Percentiles rank a stretch among this genome's conserved stretches.
Conservation (phyloP, 306 rosid species). For the Dryas alaskensis region DNA sequence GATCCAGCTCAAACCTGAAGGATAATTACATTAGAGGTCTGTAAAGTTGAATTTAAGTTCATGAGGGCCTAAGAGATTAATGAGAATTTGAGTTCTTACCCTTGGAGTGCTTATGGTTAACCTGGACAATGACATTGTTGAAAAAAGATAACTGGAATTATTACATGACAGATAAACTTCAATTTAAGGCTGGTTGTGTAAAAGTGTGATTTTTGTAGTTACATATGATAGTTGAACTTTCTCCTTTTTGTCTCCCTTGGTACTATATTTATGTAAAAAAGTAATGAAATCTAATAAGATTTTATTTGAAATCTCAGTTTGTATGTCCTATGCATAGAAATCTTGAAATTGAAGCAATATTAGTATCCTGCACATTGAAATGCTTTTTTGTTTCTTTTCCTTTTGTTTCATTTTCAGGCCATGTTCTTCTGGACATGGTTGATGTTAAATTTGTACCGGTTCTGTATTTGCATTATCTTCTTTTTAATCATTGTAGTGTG, state of each 20-base stretch:
- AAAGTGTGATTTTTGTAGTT: neutral
- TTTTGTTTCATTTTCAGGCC: neutral
- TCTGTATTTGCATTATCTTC: neutral
- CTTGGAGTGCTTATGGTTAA: neutral
- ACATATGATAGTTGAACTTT: neutral
- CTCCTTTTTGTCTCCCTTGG: neutral
- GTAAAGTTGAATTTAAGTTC: neutral
- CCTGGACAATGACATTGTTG: neutral
- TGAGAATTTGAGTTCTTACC: neutral
- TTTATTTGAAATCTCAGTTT: neutral
- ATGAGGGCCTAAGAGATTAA: neutral
- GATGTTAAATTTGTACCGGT: constrained; percentile 3
- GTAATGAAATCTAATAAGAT: neutral
- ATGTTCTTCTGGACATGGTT: neutral
- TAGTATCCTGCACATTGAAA: neutral
- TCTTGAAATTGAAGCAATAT: neutral
- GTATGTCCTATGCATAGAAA: neutral
- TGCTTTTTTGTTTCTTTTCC: neutral
- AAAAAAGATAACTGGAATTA: neutral
- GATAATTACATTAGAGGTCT: neutral
- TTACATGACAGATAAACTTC: neutral
- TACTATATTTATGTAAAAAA: neutral
- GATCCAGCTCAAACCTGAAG: neutral
- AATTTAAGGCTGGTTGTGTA: neutral
- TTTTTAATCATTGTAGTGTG: neutral